These are phyloP conservation scores for Cyberlindnera xishuangbannaensis DNA, from an alignment of 805 yeast species.

Conservation along the genomic window DNA sequence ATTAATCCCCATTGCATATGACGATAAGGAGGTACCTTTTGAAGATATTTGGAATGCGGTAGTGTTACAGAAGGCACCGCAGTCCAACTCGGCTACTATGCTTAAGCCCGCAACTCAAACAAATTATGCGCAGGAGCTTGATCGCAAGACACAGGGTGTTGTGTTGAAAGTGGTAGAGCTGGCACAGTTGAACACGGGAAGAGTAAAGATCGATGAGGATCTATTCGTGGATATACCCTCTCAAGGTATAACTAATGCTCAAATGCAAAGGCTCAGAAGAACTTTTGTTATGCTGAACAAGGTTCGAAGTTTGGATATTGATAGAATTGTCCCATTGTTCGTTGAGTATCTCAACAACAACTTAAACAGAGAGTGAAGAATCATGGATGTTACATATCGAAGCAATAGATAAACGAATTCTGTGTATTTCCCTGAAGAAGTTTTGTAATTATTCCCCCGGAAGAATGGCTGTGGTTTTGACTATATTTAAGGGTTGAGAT, in stretches of 20 bases:
- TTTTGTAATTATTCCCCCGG: too few relatives aligned
- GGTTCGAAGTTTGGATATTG: constrained; percentile 66
- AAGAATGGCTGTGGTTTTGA: too few relatives aligned
- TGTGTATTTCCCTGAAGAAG: too few relatives aligned
- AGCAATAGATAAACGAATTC: too few relatives aligned
- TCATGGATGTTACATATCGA: too few relatives aligned
- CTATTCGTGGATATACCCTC: constrained; percentile 58
- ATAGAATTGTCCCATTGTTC: constrained; percentile 65
- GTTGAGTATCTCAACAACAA: constrained; percentile 72
- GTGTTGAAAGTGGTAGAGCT: constrained; percentile 56
- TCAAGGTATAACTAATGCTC: constrained; percentile 58
- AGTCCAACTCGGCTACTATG: constrained; percentile 82
- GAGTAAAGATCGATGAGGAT: constrained; percentile 36
- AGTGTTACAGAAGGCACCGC: constrained; percentile 47
- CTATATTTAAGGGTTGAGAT: too few relatives aligned
- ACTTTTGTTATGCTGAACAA: constrained; percentile 78
- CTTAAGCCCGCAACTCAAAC: constrained; percentile 74
- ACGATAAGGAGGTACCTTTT: constrained; percentile 50
- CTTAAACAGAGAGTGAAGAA: constrained; percentile 22
- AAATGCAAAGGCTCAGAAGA: constrained; percentile 77
- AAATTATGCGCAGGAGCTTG: constrained; percentile 74
- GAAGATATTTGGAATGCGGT: constrained; percentile 63
- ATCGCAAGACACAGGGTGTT: constrained; percentile 61
- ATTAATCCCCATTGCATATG: constrained; percentile 57
- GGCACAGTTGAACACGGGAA: constrained; percentile 43